Base-by-base conservation (phyloP, 805 yeast species). In the Lipomyces yamadae region DNA sequence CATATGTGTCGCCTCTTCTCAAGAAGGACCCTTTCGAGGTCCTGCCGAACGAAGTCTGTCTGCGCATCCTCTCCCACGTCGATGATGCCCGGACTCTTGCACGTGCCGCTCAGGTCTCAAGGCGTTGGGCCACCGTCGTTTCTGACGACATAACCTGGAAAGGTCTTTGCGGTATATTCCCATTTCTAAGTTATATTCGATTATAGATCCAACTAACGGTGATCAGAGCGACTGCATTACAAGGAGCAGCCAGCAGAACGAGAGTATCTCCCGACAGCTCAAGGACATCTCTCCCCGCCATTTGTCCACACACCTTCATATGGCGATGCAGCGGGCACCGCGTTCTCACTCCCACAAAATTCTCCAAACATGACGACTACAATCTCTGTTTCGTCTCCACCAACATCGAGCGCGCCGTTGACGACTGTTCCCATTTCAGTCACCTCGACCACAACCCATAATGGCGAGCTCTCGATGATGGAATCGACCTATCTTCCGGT, bases 31-130 rank as follows among this genome's bases (percentile, higher is more conserved):
- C 83, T 39, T 80, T 80, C 61, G 81, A 78, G 56, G 75, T 78
- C 53, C 74, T 94, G 60, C 99, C 99, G 0, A 83, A 84, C 68
- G 98, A 95, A 75, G 78, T 94, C 56, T 86, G 96, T 1, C 82
- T 92, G 63, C 91, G 91, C 74, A 89, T 94, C 50, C 80, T 94
- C 50, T 89, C 96, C 70, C 92, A 90, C 77, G 79, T 94, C 71
- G 97, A 91, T 75, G 95, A 97, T 66, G 81, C 82, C 78, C 86
- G 86, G 66, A 89, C 97, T 10, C 82, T 94, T 55, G 94, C 98
- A 73, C 89, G 89, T 68, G 97, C 98, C 0, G 94, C 97, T 0
- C 96, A 90, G 75, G 98, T 94, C 1, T 90, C 94, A 35, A 85
- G 87, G 64, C 87, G 86, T 61, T 94, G 99, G 99, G 77, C 79